Conservation (phyloP, 805 yeast species). For the Metschnikowia orientalis region DNA sequence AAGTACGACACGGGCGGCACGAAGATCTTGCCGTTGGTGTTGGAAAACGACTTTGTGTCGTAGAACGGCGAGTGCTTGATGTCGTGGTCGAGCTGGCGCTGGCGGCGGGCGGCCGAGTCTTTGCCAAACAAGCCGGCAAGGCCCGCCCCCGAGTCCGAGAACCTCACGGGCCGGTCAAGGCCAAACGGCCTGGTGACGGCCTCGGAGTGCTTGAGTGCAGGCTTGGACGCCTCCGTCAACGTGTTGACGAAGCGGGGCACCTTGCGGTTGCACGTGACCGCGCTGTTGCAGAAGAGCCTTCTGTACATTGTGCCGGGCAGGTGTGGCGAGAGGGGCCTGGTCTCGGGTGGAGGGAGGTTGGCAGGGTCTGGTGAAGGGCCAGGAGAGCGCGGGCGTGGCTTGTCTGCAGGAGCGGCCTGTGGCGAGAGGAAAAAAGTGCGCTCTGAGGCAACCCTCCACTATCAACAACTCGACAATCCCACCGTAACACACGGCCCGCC, state of each 20-base stretch:
- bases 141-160: constrained; percentile 14
- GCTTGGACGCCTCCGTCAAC: constrained; percentile 34
- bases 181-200: constrained; percentile 38
- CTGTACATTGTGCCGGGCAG: constrained; percentile 5
- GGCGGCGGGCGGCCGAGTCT: constrained; percentile 36
- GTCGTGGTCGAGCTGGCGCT: constrained; percentile 38
- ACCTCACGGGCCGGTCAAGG: constrained; percentile 21
- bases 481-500: too few species aligned
- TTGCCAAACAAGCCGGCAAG: constrained; percentile 24
- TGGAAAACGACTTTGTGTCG: constrained; percentile 40
- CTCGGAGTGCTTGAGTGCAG: constrained; percentile 32
- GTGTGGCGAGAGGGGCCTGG: not conserved
- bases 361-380: not conserved
- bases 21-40: constrained; percentile 82
- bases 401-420: constrained; percentile 5
- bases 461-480: too few species aligned
- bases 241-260: constrained; percentile 36
- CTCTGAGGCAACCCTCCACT: too few species aligned
- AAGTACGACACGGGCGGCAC: constrained; percentile 77
- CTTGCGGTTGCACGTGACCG: constrained; percentile 10
- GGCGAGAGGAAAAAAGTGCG: constrained; percentile 2
- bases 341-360: constrained; percentile 1
- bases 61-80: constrained; percentile 41
- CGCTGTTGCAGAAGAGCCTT: constrained; percentile 11
- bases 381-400: not conserved